Base-by-base conservation (phyloP, 495 filamentous ascomycete genomes). In the Xylaria palmicola region DNA sequence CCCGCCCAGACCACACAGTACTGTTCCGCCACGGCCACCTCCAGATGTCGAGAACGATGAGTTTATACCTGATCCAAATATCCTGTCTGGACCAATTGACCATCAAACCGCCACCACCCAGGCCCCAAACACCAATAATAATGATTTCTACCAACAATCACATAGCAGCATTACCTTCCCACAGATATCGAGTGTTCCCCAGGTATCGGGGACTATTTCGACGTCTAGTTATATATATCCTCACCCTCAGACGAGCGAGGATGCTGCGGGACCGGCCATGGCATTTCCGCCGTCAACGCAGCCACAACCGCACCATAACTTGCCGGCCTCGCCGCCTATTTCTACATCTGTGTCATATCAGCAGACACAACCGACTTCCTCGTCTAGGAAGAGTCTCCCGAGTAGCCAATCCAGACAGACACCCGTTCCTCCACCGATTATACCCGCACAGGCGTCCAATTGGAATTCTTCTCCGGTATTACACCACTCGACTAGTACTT, bases 41-140 rank as follows among this genome's bases (percentile, higher is more conserved):
- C 47, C 43, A 15, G 67, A 70, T 63, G 50, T 62, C 3, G 67
- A 72, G 4, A 70, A 65, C 54, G 69, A 70, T 45, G 69, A 70
- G 34, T 68, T 70, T 52, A 61, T 68, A 22, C 67, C 65, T 17
- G 69, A 70, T 54, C 67, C 65, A 20, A 65, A 69, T 24, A 70
- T 70, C 15, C 59, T 70, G 12, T 60, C 65, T 1, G 67, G 50
- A 4, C 55, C 65, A 27, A 55, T 61, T 45, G 67, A 65, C 7
- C 43, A 59, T 39, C 60, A 56, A 20, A 36, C 62, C 13, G 20
- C 26, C 22, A 17, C 59, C 17, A 56, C 60, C 7, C 52, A 62
- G 19, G 34, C 59, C 55, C 17, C 43, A 34, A 22, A 30, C 40
- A 44, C 51, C 30, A 20, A 40, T 40, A 27, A 27, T 13, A 60